These are phyloP conservation scores for Colletotrichum tamarilloi DNA, from an alignment of 2,329 filamentous ascomycete species.

Conservation along the genomic window DNA sequence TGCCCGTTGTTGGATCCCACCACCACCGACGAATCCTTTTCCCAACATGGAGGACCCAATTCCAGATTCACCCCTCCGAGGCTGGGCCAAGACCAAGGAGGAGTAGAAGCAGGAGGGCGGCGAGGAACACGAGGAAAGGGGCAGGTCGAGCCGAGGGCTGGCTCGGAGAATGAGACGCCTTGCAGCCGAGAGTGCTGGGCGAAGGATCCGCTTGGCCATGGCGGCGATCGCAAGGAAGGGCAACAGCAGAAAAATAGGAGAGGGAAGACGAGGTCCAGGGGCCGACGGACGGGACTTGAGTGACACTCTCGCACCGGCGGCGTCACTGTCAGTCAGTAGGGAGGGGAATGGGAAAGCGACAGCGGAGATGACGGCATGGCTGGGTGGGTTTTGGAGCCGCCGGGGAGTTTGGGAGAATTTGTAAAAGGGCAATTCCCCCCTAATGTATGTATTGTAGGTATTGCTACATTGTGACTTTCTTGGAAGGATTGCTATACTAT, in stretches of 20 bases:
- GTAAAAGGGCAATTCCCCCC: not conserved
- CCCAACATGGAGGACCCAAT: constrained; percentile 12
- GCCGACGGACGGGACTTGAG: not conserved
- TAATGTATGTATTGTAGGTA: constrained; percentile 9
- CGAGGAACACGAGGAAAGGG: not conserved
- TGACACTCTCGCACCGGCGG: not conserved
- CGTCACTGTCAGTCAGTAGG: not conserved
- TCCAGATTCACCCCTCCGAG: constrained; percentile 8
- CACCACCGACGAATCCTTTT: not conserved
- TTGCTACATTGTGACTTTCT: constrained; percentile 5
- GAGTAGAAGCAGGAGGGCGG: not conserved
- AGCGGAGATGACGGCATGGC: constrained; percentile 29
- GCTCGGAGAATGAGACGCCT: constrained; percentile 18
- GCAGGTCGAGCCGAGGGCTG: constrained; percentile 29
- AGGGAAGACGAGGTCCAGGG: constrained; percentile 9
- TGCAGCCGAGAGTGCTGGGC: constrained; percentile 26
- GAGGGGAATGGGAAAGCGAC: not conserved
- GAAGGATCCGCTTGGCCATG: constrained; percentile 30
- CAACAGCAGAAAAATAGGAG: not conserved
- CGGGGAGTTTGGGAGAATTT: not conserved
- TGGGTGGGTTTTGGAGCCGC: constrained; percentile 12
- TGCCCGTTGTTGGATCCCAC: constrained; percentile 21
- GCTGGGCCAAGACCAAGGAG: not conserved
- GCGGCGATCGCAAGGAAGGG: constrained; percentile 15
- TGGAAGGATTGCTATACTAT: not conserved